phyloP scores from a whole-genome alignment of 2,329 filamentous ascomycete genomes.

The Xylaria sp. region DNA sequence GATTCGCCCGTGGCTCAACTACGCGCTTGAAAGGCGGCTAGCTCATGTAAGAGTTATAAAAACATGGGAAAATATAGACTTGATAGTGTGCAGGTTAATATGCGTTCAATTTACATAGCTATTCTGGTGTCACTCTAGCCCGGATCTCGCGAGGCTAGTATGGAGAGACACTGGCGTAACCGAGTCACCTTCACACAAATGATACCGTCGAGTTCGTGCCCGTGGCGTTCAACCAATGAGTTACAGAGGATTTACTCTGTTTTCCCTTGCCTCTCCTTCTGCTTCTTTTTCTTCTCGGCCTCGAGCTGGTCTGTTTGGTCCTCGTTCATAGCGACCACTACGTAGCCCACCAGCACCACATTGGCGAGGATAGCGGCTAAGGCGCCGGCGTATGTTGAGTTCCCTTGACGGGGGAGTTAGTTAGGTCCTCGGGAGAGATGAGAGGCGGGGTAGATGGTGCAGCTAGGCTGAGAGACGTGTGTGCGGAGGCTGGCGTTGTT shows the following conservation, averaged over 20 bases:
- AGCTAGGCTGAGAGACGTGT: conserved; percentile 8
- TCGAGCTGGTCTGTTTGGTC: conserved; percentile 68
- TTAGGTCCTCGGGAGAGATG: not conserved
- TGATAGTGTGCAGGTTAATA: not conserved
- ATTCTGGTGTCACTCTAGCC: not conserved
- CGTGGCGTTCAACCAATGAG: not conserved
- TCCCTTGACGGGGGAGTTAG: conserved; percentile 67
- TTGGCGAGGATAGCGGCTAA: conserved; percentile 91
- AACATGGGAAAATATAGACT: conserved; percentile 3
- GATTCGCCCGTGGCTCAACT: conserved; percentile 5
- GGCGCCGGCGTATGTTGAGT: conserved; percentile 87
- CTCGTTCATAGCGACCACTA: conserved; percentile 91
- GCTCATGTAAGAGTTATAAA: not conserved
- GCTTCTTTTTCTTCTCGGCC: conserved; percentile 52
- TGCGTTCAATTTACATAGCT: not conserved
- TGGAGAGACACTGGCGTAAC: not conserved
- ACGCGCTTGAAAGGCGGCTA: not conserved
- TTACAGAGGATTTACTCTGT: conserved; percentile 24
- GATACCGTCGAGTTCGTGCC: not conserved
- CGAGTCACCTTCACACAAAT: not conserved
- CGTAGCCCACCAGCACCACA: conserved; percentile 88
- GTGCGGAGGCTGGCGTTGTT: not conserved
- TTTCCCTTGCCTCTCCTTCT: conserved; percentile 56
- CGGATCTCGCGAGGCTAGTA: not conserved
- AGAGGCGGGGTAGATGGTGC: not conserved